Evolutionary conservation across 2,329 filamentous ascomycete genomes (phyloP), one percentile per base, ranked within the genome.

Genomic region (Xylariomycetidae sp.): DNA sequence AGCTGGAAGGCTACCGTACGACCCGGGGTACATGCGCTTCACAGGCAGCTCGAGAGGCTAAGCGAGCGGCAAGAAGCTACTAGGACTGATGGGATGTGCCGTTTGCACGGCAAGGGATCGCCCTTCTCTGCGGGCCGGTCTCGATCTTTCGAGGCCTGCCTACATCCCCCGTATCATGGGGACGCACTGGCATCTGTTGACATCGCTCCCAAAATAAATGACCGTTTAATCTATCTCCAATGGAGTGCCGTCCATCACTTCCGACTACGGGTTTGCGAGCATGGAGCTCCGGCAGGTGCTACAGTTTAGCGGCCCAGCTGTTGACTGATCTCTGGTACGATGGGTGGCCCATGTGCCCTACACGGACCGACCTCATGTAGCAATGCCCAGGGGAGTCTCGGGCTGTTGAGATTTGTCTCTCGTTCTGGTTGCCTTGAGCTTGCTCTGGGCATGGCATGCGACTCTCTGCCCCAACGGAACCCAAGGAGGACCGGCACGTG

Each of bases 401-500:
- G n/a, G n/a, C n/a, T n/a, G n/a, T 9, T 16, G 25, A 27, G 25
- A 27, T 30, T n/a, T 30, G 6, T 17, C 31, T 43, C 39, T 40
- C 40, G 42, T 32, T 36, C 25, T 15, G 35, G 25, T 39, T 39
- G 13, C 32, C 36, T 37, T 38, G 28, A 34, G 27, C 31, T 34
- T n/a, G 30, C 30, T 26, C 9, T 19, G 40, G 37, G 26, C 38
- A 42, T 38, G 31, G 26, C 19, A 31, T 26, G 31, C n/a, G 18
- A 14, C 23, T n/a, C 29, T 29, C 27, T 36, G 36, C 36, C 39
- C 42, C 33, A 42, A 42, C 35, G 29, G 4, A 39, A 37, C 36
- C 35, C 34, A 35, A 30, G 40, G 40, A 36, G 25, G 31, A 30
- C 29, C 20, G 28, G 38, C 47, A 50, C 47, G 46, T 49, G 44